A percentile compares a stretch with the other conserved stretches of the same genome.
These are phyloP conservation scores for Pseudocercospora macadamiae DNA, from an alignment of 2,329 filamentous ascomycete species.

Conservation along the genomic window DNA sequence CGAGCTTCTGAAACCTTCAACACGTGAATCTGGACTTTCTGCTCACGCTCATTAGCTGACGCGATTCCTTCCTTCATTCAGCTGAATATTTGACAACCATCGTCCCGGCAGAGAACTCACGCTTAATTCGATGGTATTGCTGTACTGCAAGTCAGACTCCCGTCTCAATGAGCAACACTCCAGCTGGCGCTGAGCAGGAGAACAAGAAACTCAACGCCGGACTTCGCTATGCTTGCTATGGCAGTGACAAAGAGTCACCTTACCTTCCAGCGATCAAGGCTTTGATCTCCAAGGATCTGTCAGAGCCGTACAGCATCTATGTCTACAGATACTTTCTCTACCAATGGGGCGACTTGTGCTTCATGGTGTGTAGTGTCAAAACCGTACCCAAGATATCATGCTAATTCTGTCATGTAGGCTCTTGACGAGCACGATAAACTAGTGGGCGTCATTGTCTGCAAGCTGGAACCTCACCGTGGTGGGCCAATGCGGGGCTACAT, in stretches of 20 bases:
- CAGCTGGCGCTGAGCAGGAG: slow-evolving; percentile 10
- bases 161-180: slow-evolving; percentile 15
- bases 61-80: background rate
- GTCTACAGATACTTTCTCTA: slow-evolving; percentile 98
- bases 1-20: background rate
- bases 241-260: slow-evolving; percentile 60
- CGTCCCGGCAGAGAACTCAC: background rate
- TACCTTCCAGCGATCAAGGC: slow-evolving; percentile 86
- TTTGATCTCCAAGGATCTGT: slow-evolving; percentile 92
- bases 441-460: slow-evolving; percentile 90
- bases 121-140: background rate
- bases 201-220: background rate
- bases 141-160: background rate
- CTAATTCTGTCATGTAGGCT: slow-evolving; percentile 44
- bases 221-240: slow-evolving; percentile 61
- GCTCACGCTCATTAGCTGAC: background rate
- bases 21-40: background rate
- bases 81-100: background rate
- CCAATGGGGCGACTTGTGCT: slow-evolving; percentile 97
- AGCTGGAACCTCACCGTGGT: slow-evolving; percentile 85
- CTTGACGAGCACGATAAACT: slow-evolving; percentile 64
- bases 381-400: background rate
- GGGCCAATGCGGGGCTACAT: slow-evolving; percentile 93
- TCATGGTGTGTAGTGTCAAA: slow-evolving; percentile 66
- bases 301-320: slow-evolving; percentile 98